phyloP scores from a whole-genome alignment of 441 rosid species.

The Erysimum cheiri region DNA sequence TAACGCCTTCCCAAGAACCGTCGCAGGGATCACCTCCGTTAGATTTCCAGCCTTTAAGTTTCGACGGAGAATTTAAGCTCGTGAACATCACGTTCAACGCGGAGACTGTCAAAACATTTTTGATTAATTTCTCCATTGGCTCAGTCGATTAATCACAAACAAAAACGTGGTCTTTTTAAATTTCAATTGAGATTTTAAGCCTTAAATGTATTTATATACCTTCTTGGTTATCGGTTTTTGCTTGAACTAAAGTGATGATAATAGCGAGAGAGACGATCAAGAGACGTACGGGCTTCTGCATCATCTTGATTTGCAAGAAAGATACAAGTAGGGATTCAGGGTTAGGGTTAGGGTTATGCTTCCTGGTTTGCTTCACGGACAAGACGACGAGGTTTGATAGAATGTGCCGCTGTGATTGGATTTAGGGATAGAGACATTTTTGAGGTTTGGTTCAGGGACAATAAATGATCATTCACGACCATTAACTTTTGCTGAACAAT shows the following conservation, averaged over 20 bases:
- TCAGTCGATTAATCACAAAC: neutral
- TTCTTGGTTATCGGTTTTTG: constrained; percentile 70
- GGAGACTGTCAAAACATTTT: constrained; percentile 55
- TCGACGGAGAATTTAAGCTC: constrained; percentile 78
- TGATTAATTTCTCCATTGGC: constrained; percentile 11
- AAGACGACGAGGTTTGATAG: constrained; percentile 25
- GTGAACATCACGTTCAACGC: constrained; percentile 91
- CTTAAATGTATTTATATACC: constrained; percentile 45
- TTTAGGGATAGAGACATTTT: constrained; percentile 22
- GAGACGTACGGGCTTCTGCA: constrained; percentile 28
- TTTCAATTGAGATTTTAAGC: neutral
- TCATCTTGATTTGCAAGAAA: constrained; percentile 34
- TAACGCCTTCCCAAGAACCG: constrained; percentile 83
- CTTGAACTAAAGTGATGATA: constrained; percentile 47
- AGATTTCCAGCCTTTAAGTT: constrained; percentile 73
- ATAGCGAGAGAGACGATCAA: constrained; percentile 49
- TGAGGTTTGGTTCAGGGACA: constrained; percentile 30
- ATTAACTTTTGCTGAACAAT: constrained; percentile 27
- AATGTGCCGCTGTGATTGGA: constrained; percentile 31
- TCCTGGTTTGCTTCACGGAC: constrained; percentile 26
- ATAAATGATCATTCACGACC: constrained; percentile 27
- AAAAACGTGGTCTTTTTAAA: neutral
- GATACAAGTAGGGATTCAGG: neutral
- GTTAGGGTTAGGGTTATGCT: constrained; percentile 25
- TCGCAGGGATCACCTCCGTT: constrained; percentile 92